Evolutionary conservation across 1,284 basidiomycete genomes (phyloP).

Genomic region (Fomitopsis betulina): DNA sequence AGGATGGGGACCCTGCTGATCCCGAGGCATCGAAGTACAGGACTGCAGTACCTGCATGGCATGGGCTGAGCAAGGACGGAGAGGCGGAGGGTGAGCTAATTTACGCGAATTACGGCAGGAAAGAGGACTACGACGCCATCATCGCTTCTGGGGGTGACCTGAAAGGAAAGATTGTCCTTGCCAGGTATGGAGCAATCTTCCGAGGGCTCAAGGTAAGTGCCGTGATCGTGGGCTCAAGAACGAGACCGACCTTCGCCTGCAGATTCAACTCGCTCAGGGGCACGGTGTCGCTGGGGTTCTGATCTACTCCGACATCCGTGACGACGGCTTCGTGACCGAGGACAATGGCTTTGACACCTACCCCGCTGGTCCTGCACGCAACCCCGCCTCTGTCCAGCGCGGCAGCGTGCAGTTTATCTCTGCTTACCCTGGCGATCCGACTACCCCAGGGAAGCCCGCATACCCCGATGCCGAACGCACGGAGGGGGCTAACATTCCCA

Average conservation of each 20-base stretch:
- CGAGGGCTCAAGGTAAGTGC: conserved; percentile 73
- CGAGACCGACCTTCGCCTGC: neutral
- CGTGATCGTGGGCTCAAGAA: neutral
- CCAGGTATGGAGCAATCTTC: conserved; percentile 78
- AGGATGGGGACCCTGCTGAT: conserved; percentile 62
- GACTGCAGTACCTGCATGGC: conserved; percentile 59
- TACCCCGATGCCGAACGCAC: conserved; percentile 80
- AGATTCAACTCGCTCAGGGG: conserved; percentile 82
- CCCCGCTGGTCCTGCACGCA: conserved; percentile 85
- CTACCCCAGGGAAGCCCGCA: conserved; percentile 84
- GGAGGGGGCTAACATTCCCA: conserved; percentile 68
- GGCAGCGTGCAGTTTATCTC: conserved; percentile 86
- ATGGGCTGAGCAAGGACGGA: conserved; percentile 65
- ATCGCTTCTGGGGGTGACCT: conserved; percentile 60
- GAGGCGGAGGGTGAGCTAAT: conserved; percentile 68
- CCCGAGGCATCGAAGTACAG: conserved; percentile 58
- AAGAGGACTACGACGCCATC: conserved; percentile 43
- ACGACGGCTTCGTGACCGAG: conserved; percentile 81
- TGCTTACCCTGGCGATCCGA: conserved; percentile 80
- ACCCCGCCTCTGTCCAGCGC: conserved; percentile 81
- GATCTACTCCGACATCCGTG: conserved; percentile 88
- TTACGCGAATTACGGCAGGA: conserved; percentile 80
- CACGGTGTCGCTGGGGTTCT: conserved; percentile 71
- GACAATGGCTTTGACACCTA: conserved; percentile 75
- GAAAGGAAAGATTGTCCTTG: conserved; percentile 79